These are phyloP conservation scores for Neurospora discreta DNA, from an alignment of 495 filamentous ascomycete genomes.

Conservation along the genomic window DNA sequence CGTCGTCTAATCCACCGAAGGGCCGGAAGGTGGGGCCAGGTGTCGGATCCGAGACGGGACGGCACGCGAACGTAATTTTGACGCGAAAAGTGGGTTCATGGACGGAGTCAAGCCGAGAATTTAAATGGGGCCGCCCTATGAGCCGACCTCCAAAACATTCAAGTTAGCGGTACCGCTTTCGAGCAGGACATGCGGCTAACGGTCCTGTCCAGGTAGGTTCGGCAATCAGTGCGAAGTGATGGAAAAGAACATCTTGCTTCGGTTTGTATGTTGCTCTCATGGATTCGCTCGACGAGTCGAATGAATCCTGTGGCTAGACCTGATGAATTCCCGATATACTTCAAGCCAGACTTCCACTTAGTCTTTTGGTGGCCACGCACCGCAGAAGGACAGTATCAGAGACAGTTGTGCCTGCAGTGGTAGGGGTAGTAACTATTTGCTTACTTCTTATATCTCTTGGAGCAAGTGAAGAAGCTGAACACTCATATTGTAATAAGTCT, in stretches of 20 bases:
- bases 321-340: neutral
- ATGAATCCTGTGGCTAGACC: neutral
- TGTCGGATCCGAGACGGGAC: neutral
- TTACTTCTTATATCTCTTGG: too few species aligned
- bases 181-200: neutral
- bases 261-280: neutral
- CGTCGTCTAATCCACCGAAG: neutral
- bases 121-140: neutral
- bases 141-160: neutral
- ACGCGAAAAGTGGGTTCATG: neutral
- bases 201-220: neutral
- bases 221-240: neutral
- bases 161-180: neutral
- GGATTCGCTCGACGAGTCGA: neutral
- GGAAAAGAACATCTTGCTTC: neutral
- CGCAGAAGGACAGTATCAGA: neutral
- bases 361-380: neutral
- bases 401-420: neutral
- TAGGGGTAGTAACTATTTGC: too few species aligned
- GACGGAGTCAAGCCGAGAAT: neutral
- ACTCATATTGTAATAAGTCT: neutral
- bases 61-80: neutral
- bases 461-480: neutral
- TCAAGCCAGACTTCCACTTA: neutral
- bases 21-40: neutral